Evolutionary conservation across 495 filamentous ascomycete species (phyloP), one percentile per base, ranked within the genome.

Genomic region (Oidiodendron maius): DNA sequence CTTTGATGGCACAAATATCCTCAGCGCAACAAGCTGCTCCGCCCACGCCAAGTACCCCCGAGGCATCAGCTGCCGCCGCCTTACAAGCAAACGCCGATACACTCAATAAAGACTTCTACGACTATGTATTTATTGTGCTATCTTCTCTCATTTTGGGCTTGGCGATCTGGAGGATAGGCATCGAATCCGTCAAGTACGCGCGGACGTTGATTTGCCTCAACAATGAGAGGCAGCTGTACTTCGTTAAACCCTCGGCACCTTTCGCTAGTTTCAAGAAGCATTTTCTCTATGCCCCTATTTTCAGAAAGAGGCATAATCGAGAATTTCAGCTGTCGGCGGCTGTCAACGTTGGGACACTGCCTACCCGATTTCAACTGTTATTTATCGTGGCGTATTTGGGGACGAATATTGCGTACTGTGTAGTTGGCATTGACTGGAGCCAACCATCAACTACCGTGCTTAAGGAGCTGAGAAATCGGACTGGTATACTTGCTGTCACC

Each of bases 281-380:
- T 55, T 39, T 97, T 2, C 66, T 93, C 1, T 91, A 91, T 58
- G 78, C 93, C 3, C 93, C 93, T 16, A 64, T 97, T 18, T 81
- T 84, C 54, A 76, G 72, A 22, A 89, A 91, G 58, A 74, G 91
- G 56, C 93, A 96, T 64, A 96, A 96, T 56, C 75, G 84, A 23
- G 88, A 95, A 61, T 75, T 97, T 52, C 84, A 88, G 59, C 67
- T 98, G n/a, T 89, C 86, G 24, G 74, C 76, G 9, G 89, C 88
- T n/a, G 52, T 96, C 60, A 89, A 85, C 55, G 82, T 96, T 41
- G 93, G 93, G 35, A 96, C 91, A 0, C 68, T 98, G 15, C 93
- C 93, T 1, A 87, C 88, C 3, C 72, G 93, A 22, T 82, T 95
- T 56, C 90, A 98, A 55, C 78, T 84, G 3, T 63, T 89, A 22